Percentiles rank a stretch among this genome's conserved stretches.
phyloP scores from a whole-genome alignment of 139 green algal species.

The Tetratostichococcus sp. region DNA sequence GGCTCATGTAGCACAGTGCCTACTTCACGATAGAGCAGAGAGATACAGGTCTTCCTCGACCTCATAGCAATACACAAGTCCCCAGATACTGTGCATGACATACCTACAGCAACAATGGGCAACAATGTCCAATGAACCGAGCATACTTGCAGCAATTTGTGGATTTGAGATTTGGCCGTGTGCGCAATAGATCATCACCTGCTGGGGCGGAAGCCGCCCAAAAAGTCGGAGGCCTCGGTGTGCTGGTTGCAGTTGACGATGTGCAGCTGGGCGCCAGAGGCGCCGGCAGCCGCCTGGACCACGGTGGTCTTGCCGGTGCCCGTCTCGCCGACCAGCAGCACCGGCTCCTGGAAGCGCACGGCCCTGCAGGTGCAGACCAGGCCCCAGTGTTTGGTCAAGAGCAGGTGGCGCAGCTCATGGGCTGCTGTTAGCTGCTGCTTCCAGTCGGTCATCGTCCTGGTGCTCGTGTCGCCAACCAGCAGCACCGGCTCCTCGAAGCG shows the following conservation, averaged over 20 bases:
- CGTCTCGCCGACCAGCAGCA: constrained; percentile 95
- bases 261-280: constrained; percentile 74
- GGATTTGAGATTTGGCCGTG: neutral
- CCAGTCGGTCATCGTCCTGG: constrained; percentile 97
- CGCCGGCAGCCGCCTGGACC: constrained; percentile 86
- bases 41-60: too few species aligned
- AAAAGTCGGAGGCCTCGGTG: constrained; percentile 96
- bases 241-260: constrained; percentile 99
- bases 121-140: too few species aligned
- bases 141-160: neutral
- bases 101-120: too few species aligned
- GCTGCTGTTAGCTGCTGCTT: too few species aligned
- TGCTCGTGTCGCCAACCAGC: constrained; percentile 95
- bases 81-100: too few species aligned
- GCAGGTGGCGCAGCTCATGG: too few species aligned
- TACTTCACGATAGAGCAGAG: too few species aligned
- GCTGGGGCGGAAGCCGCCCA: constrained; percentile 87
- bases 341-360: constrained; percentile 65
- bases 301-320: constrained; percentile 97
- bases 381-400: too few species aligned
- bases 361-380: constrained; percentile 57
- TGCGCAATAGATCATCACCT: constrained; percentile 4
- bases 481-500: constrained; percentile 79
- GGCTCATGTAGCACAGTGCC: too few species aligned
- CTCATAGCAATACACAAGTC: too few species aligned